Evolutionary conservation across 441 rosid genomes (phyloP).

Genomic region (California macrophylla): DNA sequence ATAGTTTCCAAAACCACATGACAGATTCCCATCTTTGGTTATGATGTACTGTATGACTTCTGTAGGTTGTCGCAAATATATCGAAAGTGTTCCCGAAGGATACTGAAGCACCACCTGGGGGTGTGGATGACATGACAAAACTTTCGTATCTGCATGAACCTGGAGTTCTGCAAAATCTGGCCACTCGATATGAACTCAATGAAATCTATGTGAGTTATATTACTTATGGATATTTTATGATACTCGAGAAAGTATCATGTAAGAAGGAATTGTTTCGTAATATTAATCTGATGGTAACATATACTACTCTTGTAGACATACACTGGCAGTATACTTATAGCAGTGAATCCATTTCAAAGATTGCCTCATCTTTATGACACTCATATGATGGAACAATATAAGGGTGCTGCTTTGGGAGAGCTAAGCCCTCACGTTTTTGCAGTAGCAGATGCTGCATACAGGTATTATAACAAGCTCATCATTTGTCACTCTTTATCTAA

Average conservation of each 20-base stretch:
- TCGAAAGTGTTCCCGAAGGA: slow-evolving; percentile 52
- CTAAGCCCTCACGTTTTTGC: slow-evolving; percentile 78
- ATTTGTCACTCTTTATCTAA: background rate
- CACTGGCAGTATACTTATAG: slow-evolving; percentile 63
- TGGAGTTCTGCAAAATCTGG: slow-evolving; percentile 55
- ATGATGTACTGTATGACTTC: background rate
- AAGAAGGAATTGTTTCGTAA: slow-evolving; percentile 9
- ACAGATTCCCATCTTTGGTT: background rate
- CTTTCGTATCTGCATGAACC: slow-evolving; percentile 76
- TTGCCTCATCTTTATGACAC: slow-evolving; percentile 67
- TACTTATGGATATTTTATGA: slow-evolving; percentile 9
- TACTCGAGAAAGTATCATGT: slow-evolving; percentile 12
- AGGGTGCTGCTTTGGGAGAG: slow-evolving; percentile 54
- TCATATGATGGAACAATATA: slow-evolving; percentile 70
- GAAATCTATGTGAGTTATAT: slow-evolving; percentile 52
- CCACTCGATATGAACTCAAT: slow-evolving; percentile 59
- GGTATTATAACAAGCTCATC: slow-evolving; percentile 25
- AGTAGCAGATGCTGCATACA: slow-evolving; percentile 62
- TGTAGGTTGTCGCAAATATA: slow-evolving; percentile 41
- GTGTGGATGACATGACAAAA: slow-evolving; percentile 74
- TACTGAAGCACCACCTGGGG: slow-evolving; percentile 58
- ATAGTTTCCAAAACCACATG: background rate
- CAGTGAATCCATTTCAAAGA: slow-evolving; percentile 73
- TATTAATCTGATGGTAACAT: slow-evolving; percentile 17
- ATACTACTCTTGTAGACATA: slow-evolving; percentile 42